Evolutionary conservation across 2,329 filamentous ascomycete species (phyloP).

Genomic region (Fusarium nanum): DNA sequence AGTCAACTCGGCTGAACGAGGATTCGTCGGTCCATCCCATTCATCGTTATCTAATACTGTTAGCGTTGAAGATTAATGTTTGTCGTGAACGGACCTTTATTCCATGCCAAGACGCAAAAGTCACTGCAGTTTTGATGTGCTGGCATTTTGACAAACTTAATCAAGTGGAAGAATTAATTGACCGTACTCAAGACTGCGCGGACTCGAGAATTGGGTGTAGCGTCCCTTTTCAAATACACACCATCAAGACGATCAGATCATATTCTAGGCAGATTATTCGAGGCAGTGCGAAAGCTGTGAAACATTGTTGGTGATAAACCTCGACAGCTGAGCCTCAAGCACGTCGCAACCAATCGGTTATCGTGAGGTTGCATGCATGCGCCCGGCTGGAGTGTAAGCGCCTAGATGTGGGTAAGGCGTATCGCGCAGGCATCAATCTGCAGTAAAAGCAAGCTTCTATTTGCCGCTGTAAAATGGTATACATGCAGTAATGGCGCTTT

Average conservation of each 20-base stretch:
- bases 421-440: background rate
- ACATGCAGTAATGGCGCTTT: background rate
- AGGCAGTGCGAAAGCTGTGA: background rate
- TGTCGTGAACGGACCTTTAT: conserved; percentile 12
- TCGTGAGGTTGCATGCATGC: background rate
- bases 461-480: background rate
- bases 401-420: background rate
- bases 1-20: background rate
- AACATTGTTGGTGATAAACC: background rate
- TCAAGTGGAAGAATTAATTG: background rate
- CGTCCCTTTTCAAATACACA: background rate
- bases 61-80: background rate
- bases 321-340: background rate
- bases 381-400: background rate
- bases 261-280: background rate
- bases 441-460: background rate
- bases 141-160: background rate
- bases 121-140: conserved; percentile 3
- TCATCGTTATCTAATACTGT: background rate
- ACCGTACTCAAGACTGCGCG: no score
- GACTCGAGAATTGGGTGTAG: background rate
- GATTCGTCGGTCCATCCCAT: background rate
- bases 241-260: background rate
- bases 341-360: background rate
- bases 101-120: conserved; percentile 17